A percentile compares a stretch with the other conserved stretches of the same genome.
These are phyloP conservation scores for Logfia minima DNA, from an alignment of 129 eudicot species.

Conservation along the genomic window DNA sequence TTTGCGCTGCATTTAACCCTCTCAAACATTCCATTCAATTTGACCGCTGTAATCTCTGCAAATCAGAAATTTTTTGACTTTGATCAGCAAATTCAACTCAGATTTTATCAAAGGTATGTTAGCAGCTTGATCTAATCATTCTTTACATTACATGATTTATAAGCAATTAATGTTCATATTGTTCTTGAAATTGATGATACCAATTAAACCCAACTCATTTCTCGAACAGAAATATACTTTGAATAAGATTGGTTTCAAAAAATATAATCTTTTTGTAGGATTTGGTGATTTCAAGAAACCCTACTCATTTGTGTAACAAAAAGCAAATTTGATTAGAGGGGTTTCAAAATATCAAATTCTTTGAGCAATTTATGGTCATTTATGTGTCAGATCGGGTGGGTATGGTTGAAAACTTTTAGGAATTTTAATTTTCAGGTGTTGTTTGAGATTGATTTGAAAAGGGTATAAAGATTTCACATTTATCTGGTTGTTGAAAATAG, in stretches of 20 bases:
- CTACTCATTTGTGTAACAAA: neutral
- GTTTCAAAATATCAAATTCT: constrained; percentile 19
- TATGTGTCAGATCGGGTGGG: constrained; percentile 38
- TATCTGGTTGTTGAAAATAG: constrained; percentile 22
- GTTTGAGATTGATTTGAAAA: constrained; percentile 30
- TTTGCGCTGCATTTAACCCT: constrained; percentile 21
- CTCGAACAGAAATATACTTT: neutral
- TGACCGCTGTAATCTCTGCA: constrained; percentile 36
- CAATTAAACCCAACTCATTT: constrained; percentile 13
- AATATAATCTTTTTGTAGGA: constrained; percentile 9
- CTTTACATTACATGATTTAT: neutral
- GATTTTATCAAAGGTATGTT: constrained; percentile 20
- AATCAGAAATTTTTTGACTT: constrained; percentile 24
- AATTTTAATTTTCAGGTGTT: constrained; percentile 2
- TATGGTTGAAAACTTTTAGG: constrained; percentile 23
- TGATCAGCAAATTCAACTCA: constrained; percentile 24
- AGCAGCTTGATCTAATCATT: constrained; percentile 16
- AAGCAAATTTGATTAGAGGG: constrained; percentile 7
- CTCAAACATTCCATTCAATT: constrained; percentile 31
- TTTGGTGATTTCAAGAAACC: neutral
- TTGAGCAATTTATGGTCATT: constrained; percentile 12
- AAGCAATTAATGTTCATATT: constrained; percentile 11
- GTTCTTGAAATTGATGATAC: constrained; percentile 29
- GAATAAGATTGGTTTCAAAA: constrained; percentile 4
- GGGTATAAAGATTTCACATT: constrained; percentile 20